Percentiles rank a stretch among this genome's conserved stretches.
phyloP scores from a whole-genome alignment of 1,284 basidiomycete genomes.

The Pterula multifida region DNA sequence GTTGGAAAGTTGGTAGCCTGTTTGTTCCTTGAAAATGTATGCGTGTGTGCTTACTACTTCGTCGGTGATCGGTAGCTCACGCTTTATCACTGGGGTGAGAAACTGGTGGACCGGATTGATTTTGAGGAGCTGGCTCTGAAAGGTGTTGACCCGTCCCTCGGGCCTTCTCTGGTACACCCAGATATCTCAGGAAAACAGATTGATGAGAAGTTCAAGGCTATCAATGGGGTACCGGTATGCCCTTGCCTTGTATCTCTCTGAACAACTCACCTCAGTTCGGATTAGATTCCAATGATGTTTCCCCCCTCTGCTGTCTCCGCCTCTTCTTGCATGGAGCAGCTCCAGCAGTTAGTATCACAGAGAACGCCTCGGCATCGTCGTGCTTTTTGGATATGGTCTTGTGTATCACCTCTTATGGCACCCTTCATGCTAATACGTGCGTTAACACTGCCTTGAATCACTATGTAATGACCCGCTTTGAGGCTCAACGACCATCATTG shows the following conservation, averaged over 20 bases:
- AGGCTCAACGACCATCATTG: constrained; percentile 1
- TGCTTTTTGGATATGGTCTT: constrained; percentile 54
- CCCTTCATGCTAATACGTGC: constrained; percentile 66
- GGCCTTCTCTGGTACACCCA: constrained; percentile 28
- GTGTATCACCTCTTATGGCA: constrained; percentile 53
- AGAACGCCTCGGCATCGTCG: constrained; percentile 52
- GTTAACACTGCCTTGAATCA: constrained; percentile 17
- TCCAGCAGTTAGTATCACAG: constrained; percentile 36
- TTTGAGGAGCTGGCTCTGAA: constrained; percentile 69
- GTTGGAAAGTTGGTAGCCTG: constrained; percentile 47
- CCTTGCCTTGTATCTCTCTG: neutral
- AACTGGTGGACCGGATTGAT: constrained; percentile 54
- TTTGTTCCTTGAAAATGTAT: too few relatives aligned
- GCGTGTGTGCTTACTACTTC: neutral
- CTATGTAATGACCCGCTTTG: constrained; percentile 3
- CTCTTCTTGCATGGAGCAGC: constrained; percentile 36
- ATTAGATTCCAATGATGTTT: constrained; percentile 56
- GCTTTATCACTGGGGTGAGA: constrained; percentile 51
- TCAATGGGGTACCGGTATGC: constrained; percentile 9
- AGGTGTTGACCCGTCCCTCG: constrained; percentile 54
- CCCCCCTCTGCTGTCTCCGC: constrained; percentile 41
- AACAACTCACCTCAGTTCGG: too few relatives aligned
- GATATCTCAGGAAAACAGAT: constrained; percentile 10
- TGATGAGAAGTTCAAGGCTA: constrained; percentile 10
- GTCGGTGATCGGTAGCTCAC: constrained; percentile 28